Base-by-base conservation (phyloP, 768 basidiomycete species). In the Polyporus arcularius region DNA sequence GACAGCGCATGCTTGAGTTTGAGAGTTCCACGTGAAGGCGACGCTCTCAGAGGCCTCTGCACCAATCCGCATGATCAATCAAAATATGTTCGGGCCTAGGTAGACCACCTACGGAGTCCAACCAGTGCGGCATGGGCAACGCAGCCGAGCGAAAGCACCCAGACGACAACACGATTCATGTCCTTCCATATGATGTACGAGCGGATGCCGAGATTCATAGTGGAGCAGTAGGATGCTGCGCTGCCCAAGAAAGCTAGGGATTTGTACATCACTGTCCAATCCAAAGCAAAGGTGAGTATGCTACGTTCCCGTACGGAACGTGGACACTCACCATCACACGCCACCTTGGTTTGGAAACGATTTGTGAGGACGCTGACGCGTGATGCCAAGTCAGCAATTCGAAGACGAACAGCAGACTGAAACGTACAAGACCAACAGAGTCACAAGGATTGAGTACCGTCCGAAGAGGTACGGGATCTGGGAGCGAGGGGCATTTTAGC, bases 171-270 rank as follows among this genome's bases (percentile, higher is more conserved):
- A 5, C 35, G 31, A 46, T 55, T 62, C 61, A 62, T 57, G 46
- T 62, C 56, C 21, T 53, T 46, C 61, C 61, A 62, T 0, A 62
- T 62, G 28, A 62, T 58, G 41, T 62, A 62, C 15, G 55, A 57
- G n/a, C 35, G 26, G 31, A 57, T 41, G n/a, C 57, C 57, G 3
- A 62, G 46, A 43, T 58, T 62, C 39, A 62, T 18, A 0, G 61
- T 62, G 3, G 61, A 62, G 12, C 56, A 62, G 31, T 35, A 53
- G 6, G 61, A 57, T 7, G 61, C 56, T 11, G 61, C 31, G 46
- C 56, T 54, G 8, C 61, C 61, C 6, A 62, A 28, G 5, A 62
- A 30, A 26, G 47, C 47, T 8, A 48, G 32, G 1, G 35, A 14
- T 7, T 18, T 47, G 47, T 49, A 40, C 9, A 21, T 7, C 14